Percentiles rank a stretch among this genome's conserved stretches.
These are phyloP conservation scores for Tubosaeta brunneosetosa DNA, from an alignment of 768 basidiomycete species.

Conservation along the genomic window DNA sequence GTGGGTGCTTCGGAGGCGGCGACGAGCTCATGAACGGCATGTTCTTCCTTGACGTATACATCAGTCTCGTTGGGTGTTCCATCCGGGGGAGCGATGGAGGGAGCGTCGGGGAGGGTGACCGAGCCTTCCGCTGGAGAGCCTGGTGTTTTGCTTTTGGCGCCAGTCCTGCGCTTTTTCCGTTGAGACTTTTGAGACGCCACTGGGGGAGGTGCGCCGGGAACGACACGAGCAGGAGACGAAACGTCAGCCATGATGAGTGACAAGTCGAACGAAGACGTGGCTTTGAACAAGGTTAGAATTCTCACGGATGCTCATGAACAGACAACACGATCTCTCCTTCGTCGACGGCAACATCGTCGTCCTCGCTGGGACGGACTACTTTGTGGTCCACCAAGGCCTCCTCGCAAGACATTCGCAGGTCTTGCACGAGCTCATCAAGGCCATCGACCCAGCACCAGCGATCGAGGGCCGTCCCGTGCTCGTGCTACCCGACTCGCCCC, in stretches of 20 bases:
- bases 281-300: conserved; percentile 7
- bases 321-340: conserved; percentile 47
- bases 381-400: conserved; percentile 65
- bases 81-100: conserved; percentile 44
- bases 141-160: conserved; percentile 39
- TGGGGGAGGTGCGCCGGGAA: conserved; percentile 76
- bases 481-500: conserved; percentile 48
- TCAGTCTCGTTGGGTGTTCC: conserved; percentile 46
- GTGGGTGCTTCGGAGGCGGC: conserved; percentile 37
- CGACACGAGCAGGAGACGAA: conserved; percentile 43
- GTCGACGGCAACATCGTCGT: conserved; percentile 67
- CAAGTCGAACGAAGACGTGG: neutral
- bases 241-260: conserved; percentile 31
- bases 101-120: conserved; percentile 40
- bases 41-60: conserved; percentile 36
- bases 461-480: conserved; percentile 60
- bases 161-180: conserved; percentile 66
- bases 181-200: conserved; percentile 55
- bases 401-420: conserved; percentile 59
- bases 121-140: conserved; percentile 43
- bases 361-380: conserved; percentile 53
- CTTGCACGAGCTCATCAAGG: conserved; percentile 39
- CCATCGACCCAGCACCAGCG: conserved; percentile 16
- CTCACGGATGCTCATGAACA: conserved; percentile 19
- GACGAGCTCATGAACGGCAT: conserved; percentile 43